Evolutionary conservation across 257 asterid species (phyloP), one percentile per base, ranked within the genome.

Genomic region (Scutellaria baicalensis): DNA sequence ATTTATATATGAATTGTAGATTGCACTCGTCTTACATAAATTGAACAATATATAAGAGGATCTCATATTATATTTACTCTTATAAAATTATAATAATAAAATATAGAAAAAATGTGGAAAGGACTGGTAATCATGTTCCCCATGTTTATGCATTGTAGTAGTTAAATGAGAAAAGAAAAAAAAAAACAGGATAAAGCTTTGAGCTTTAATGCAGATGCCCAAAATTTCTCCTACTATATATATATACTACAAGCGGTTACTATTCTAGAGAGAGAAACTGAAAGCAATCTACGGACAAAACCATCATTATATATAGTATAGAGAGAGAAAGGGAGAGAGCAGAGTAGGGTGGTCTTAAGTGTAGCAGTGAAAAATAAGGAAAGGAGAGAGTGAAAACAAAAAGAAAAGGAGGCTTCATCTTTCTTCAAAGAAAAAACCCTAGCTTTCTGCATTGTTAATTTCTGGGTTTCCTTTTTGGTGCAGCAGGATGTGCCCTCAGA

Each of bases 381-480:
- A 62, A 54, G 50, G 39, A 45, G 56, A 23, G 62, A 59, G 68
- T 18, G 64, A 42, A 27, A 23, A 55, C 60, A 21, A 33, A 27
- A 60, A 52, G 43, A 31, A 65, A 64, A 57, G 61, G 64, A 10
- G 70, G 68, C 16, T 70, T 74, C 52, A 11, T 74, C 55, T 40
- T 68, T 54, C 65, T 68, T 42, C 70, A 64, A 12, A 40, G 40
- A 14, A 42, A 64, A 78, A 84, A 76, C 85, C 88, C 88, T 78
- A 84, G 81, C 73, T 73, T 40, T 58, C 64, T 72, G 83, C 71
- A 69, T 74, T 80, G 72, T 60, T 69, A 10, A 70, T 61, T 75
- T 76, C 70, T 55, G 68, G 62, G 73, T 49, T 39, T 21, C 52
- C 14, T 57, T 43, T 59, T 59, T 44, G 68, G 59, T 57, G 69